These are phyloP conservation scores for Fraxinus paxiana DNA, from an alignment of 305 asterid species.

Conservation along the genomic window DNA sequence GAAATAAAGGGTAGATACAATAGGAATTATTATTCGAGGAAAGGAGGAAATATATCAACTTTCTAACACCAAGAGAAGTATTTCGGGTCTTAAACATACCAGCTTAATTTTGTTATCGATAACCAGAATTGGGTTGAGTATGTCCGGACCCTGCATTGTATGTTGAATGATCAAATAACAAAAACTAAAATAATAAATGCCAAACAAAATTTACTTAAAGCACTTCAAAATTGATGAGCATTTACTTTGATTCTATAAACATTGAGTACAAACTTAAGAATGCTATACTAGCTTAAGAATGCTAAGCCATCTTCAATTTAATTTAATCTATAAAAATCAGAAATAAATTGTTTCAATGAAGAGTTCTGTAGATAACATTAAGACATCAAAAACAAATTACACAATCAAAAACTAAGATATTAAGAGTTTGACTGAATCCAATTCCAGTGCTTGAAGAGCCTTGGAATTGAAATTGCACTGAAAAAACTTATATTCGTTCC, in stretches of 20 bases:
- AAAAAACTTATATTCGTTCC: background rate
- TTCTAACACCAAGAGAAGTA: background rate
- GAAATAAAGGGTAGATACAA: slow-evolving; percentile 6
- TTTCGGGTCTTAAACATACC: slow-evolving; percentile 38
- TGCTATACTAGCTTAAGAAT: background rate
- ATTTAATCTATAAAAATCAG: background rate
- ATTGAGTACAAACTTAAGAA: background rate
- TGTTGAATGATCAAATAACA: background rate
- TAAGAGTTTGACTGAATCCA: background rate
- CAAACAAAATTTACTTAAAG: background rate
- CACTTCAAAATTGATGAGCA: background rate
- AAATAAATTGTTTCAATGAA: background rate
- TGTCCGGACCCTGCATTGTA: slow-evolving; percentile 68
- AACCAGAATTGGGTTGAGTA: slow-evolving; percentile 61
- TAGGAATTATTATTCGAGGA: background rate
- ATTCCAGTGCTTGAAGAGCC: background rate
- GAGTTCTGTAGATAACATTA: background rate
- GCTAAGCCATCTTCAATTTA: background rate
- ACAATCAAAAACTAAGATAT: background rate
- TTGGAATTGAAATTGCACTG: background rate
- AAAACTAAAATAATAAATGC: background rate
- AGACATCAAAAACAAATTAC: background rate
- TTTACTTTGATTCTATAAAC: background rate
- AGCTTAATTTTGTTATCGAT: slow-evolving; percentile 71
- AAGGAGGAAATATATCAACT: background rate